A percentile compares a stretch with the other conserved stretches of the same genome.
phyloP scores from a whole-genome alignment of 164 flowering plant genomes.

The Nelumbo lutea region DNA sequence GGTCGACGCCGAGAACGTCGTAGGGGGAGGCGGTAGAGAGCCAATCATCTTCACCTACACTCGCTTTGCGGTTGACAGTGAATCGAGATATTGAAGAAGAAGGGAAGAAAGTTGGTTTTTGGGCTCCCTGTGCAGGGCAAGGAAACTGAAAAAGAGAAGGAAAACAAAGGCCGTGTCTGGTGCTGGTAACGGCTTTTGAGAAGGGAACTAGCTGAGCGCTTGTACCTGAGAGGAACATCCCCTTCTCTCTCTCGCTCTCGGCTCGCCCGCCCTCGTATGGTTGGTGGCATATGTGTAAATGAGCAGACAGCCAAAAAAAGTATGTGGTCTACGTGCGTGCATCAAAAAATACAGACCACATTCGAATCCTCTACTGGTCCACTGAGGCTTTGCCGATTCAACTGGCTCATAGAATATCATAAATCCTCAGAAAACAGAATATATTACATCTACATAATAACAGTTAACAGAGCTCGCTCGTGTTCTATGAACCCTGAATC shows the following conservation, averaged over 20 bases:
- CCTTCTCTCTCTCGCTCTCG: constrained; percentile 2
- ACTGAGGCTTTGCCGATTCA: too few relatives aligned
- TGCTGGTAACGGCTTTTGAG: constrained; percentile 5
- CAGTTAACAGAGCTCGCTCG: too few relatives aligned
- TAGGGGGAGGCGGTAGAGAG: constrained; percentile 44
- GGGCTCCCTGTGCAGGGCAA: neutral
- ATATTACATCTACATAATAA: too few relatives aligned
- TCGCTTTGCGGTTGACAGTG: constrained; percentile 25
- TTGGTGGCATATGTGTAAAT: too few relatives aligned
- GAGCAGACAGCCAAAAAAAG: too few relatives aligned
- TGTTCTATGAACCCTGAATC: too few relatives aligned
- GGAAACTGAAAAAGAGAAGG: constrained; percentile 1
- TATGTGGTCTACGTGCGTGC: too few relatives aligned
- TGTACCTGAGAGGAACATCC: constrained; percentile 4
- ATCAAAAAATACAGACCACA: too few relatives aligned
- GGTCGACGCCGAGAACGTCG: constrained; percentile 52
- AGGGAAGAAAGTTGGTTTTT: constrained; percentile 4
- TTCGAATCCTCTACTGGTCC: too few relatives aligned
- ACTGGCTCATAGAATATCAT: too few relatives aligned
- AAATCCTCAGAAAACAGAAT: too few relatives aligned
- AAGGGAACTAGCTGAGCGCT: neutral
- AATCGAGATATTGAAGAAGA: constrained; percentile 16
- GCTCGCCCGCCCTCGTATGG: too few relatives aligned
- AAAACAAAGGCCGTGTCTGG: neutral
- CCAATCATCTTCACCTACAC: constrained; percentile 22